Evolutionary conservation across 805 yeast species (phyloP).

Genomic region (Metschnikowia gruessii): DNA sequence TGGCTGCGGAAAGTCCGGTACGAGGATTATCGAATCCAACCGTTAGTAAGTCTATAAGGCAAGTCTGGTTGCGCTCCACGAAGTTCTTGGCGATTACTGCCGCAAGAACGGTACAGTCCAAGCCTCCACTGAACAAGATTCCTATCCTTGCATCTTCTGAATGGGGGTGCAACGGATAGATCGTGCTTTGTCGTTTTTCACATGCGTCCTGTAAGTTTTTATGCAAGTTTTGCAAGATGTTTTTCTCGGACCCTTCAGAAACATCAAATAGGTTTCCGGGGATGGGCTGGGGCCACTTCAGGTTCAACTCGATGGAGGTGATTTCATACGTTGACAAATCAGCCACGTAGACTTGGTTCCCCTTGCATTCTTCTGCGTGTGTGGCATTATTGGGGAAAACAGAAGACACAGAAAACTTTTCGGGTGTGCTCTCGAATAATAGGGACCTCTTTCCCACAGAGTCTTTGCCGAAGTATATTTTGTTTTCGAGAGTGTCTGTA

Average conservation of each 20-base stretch:
- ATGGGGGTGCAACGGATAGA: conserved; percentile 50
- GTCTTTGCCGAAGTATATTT: conserved; percentile 80
- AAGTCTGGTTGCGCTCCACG: conserved; percentile 15
- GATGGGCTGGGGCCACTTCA: background rate
- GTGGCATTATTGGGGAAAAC: conserved; percentile 19
- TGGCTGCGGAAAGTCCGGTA: conserved; percentile 51
- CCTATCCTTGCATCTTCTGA: conserved; percentile 32
- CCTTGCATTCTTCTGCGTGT: conserved; percentile 52
- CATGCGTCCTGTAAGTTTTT: conserved; percentile 39
- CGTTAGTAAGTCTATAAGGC: conserved; percentile 67
- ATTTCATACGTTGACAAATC: conserved; percentile 23
- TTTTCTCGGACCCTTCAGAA: background rate
- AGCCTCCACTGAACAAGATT: conserved; percentile 87
- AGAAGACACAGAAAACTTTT: conserved; percentile 43
- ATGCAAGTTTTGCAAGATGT: conserved; percentile 15
- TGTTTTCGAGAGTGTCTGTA: conserved; percentile 38
- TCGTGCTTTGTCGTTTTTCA: conserved; percentile 51
- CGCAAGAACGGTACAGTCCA: conserved; percentile 86
- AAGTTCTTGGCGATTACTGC: conserved; percentile 35
- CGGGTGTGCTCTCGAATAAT: conserved; percentile 36
- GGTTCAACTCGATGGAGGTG: background rate
- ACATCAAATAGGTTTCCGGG: background rate
- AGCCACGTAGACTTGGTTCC: conserved; percentile 48
- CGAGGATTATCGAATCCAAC: conserved; percentile 93
- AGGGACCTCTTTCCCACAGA: conserved; percentile 77